Evolutionary conservation across 768 basidiomycete genomes (phyloP), one percentile per base, ranked within the genome.

Genomic region (Lactarius indigo): DNA sequence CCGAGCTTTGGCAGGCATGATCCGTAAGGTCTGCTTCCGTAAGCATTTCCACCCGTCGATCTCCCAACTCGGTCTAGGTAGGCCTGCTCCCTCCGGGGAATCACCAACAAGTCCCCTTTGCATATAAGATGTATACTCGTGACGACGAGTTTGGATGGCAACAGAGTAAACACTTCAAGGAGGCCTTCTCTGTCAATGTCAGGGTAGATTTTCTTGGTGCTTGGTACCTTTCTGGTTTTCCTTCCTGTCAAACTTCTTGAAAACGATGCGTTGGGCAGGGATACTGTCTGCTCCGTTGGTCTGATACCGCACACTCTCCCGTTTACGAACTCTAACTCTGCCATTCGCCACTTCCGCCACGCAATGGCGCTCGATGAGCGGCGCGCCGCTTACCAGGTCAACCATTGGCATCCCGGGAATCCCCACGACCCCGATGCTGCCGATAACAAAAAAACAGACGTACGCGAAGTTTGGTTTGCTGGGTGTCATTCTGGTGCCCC

Each of bases 391-490:
- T 87, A 87, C 77, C 79, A 76, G 64, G 65, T 73, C 2, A 74
- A 72, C 68, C 63, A 71, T 35, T 77, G 70, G 70, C 68, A 69
- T 15, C 63, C 55, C 26, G 61, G 37, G 59, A 76, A 78, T 0
- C 72, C 77, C 1, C 72, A 78, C 0, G 82, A 87, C 44, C 57
- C 72, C 2, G 65, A 75, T 0, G n/a, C 3, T 50, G 6, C 4
- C 74, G 75, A 33, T 42, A 42, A 17, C 57, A 42, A 20, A 54
- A 74, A 23, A 59, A 91, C 90, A 1, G 77, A 91, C 66, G 84
- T 90, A 4, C 80, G 84, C 57, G 90, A 93, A 69, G 91, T 93
- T 1, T 92, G 91, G 91, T 93, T 92, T 70, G 75, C 89, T 3
- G 91, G 91, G 0, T 85, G 82, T 70, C 90, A 92, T 69, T 84